These are phyloP conservation scores for Erysimum cheiri DNA, from an alignment of 441 rosid species.

Conservation along the genomic window DNA sequence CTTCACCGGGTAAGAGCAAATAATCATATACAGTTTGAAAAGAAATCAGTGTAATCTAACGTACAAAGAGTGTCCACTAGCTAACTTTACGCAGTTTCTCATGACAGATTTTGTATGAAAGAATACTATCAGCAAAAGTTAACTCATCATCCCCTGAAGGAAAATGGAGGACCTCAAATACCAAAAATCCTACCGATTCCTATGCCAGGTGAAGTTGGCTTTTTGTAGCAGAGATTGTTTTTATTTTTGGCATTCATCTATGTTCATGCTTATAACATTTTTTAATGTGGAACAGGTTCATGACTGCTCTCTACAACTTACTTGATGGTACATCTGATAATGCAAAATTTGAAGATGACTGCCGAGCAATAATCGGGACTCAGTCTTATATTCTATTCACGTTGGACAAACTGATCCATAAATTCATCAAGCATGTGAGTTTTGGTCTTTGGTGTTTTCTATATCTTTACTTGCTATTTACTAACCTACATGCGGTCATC, in stretches of 20 bases:
- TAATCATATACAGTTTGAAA: background rate
- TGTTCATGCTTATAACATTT: conserved; percentile 17
- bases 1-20: conserved; percentile 82
- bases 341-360: conserved; percentile 95
- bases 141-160: conserved; percentile 89
- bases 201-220: conserved; percentile 73
- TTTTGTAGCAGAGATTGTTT: conserved; percentile 9
- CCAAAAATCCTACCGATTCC: conserved; percentile 68
- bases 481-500: conserved; percentile 14
- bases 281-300: conserved; percentile 63
- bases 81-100: conserved; percentile 14
- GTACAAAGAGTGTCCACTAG: background rate
- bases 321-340: conserved; percentile 98
- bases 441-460: conserved; percentile 3
- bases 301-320: conserved; percentile 91
- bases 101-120: conserved; percentile 82
- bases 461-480: conserved; percentile 13
- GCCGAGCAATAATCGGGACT: conserved; percentile 94
- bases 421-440: conserved; percentile 91
- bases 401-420: conserved; percentile 92
- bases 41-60: background rate
- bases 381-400: conserved; percentile 96
- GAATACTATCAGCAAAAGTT: conserved; percentile 90
- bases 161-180: conserved; percentile 88
- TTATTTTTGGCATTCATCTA: conserved; percentile 5